These are phyloP conservation scores for Trichoderma sp. DNA, from an alignment of 2,329 filamentous ascomycete species.

Conservation along the genomic window DNA sequence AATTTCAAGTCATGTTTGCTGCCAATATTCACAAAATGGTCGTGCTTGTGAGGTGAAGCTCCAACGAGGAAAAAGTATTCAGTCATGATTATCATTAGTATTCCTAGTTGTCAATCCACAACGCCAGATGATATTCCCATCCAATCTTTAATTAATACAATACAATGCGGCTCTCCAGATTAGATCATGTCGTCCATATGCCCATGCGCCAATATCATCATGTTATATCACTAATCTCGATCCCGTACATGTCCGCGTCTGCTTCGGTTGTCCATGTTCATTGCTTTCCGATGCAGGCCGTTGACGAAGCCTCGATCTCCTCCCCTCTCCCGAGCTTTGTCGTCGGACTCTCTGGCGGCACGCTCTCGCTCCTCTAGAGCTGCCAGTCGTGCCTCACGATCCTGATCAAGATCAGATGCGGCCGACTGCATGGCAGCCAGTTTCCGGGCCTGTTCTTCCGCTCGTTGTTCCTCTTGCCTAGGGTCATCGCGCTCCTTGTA, in stretches of 20 bases:
- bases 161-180: not conserved
- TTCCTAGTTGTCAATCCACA: not conserved
- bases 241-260: slow-evolving; percentile 46
- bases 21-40: not conserved
- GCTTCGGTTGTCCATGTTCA: slow-evolving; percentile 51
- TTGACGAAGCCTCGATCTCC: slow-evolving; percentile 65
- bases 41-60: not conserved
- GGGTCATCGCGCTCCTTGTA: not conserved
- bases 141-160: not conserved
- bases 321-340: slow-evolving; percentile 60
- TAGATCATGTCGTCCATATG: not conserved
- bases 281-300: slow-evolving; percentile 58
- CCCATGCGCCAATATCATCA: not conserved
- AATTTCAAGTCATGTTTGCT: not conserved
- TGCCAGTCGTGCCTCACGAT: slow-evolving; percentile 65
- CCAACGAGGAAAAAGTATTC: not conserved
- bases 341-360: slow-evolving; percentile 63
- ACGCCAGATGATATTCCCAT: not conserved
- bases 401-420: slow-evolving; percentile 66
- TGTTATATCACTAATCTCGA: slow-evolving; percentile 29
- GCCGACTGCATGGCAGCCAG: slow-evolving; percentile 72
- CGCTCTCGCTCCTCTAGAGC: slow-evolving; percentile 66
- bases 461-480: slow-evolving; percentile 31
- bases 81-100: not conserved
- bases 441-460: slow-evolving; percentile 63